Conservation (phyloP, 2,329 filamentous ascomycete genomes). For the Trichoderma breve region DNA sequence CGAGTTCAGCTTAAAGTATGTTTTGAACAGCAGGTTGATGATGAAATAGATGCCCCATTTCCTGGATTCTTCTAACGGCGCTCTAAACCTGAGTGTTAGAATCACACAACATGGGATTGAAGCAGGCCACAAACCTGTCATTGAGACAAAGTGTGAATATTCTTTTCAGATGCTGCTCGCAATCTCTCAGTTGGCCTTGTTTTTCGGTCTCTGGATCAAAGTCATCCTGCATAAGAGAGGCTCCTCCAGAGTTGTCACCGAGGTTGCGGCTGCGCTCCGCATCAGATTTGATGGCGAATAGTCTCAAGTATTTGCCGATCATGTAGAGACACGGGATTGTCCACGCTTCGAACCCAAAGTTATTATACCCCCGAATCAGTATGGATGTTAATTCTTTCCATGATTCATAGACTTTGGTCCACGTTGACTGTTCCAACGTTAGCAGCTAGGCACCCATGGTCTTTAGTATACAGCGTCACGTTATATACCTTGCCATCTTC, state of each 20-base stretch:
- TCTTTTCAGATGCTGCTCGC: constrained; percentile 83
- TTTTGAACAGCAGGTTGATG: constrained; percentile 95
- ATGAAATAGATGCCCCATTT: constrained; percentile 99
- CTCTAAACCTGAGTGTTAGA: constrained; percentile 47
- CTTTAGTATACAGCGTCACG: neutral
- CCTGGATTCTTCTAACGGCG: constrained; percentile 79
- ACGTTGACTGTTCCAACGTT: constrained; percentile 52
- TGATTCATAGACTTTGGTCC: constrained; percentile 77
- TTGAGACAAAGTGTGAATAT: constrained; percentile 89
- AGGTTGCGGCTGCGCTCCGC: constrained; percentile 53
- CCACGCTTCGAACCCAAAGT: constrained; percentile 77
- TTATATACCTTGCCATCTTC: constrained; percentile 38
- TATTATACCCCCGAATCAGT: constrained; percentile 79
- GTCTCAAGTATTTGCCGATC: constrained; percentile 78
- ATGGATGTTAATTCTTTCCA: constrained; percentile 83
- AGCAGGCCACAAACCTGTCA: constrained; percentile 64
- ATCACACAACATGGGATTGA: neutral
- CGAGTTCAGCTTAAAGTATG: constrained; percentile 93
- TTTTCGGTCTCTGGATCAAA: constrained; percentile 73
- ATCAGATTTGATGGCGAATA: constrained; percentile 90
- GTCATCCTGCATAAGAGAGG: constrained; percentile 69
- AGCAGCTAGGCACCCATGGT: constrained; percentile 24
- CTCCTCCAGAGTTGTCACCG: constrained; percentile 37
- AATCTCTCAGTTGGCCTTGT: constrained; percentile 85
- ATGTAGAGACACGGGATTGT: constrained; percentile 88